Conservation (phyloP, 495 filamentous ascomycete genomes). For the Rhypophila decipiens region DNA sequence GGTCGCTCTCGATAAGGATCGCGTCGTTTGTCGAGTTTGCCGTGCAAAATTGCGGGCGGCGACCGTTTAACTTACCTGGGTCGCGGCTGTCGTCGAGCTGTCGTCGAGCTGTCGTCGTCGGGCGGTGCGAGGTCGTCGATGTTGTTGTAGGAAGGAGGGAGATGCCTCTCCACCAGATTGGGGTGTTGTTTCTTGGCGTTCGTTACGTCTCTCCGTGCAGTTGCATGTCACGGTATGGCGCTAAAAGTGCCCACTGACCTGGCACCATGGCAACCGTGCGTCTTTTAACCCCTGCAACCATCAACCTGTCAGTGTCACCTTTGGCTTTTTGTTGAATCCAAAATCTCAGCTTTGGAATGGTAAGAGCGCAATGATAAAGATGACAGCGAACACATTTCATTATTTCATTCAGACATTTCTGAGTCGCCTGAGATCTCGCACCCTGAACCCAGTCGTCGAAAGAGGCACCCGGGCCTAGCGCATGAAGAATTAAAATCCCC, state of each 20-base stretch:
- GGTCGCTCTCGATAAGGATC: slow-evolving; percentile 1
- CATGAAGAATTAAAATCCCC: background rate
- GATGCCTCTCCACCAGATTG: slow-evolving; percentile 2
- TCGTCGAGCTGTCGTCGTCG: slow-evolving; percentile 6
- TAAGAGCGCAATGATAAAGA: too few species aligned
- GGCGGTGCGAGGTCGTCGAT: slow-evolving; percentile 17
- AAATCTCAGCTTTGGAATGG: background rate
- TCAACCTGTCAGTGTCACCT: background rate
- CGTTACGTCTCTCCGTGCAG: slow-evolving; percentile 12
- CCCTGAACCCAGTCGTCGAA: too few species aligned
- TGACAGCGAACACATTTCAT: too few species aligned
- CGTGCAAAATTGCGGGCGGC: slow-evolving; percentile 4
- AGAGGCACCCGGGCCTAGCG: background rate
- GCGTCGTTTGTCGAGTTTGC: slow-evolving; percentile 9
- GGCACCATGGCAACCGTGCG: slow-evolving; percentile 20
- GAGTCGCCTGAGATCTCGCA: too few species aligned
- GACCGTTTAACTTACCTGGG: slow-evolving; percentile 15
- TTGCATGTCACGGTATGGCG: slow-evolving; percentile 20
- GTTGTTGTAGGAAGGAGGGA: slow-evolving; percentile 7
- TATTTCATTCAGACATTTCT: too few species aligned
- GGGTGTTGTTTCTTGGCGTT: slow-evolving; percentile 18
- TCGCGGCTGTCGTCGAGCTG: slow-evolving; percentile 10
- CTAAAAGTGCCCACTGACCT: slow-evolving; percentile 11
- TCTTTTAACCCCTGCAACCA: background rate
- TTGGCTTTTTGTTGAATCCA: background rate